A percentile compares a stretch with the other conserved stretches of the same genome.
phyloP scores from a whole-genome alignment of 1,139 yeast species.

The Candida sp. region DNA sequence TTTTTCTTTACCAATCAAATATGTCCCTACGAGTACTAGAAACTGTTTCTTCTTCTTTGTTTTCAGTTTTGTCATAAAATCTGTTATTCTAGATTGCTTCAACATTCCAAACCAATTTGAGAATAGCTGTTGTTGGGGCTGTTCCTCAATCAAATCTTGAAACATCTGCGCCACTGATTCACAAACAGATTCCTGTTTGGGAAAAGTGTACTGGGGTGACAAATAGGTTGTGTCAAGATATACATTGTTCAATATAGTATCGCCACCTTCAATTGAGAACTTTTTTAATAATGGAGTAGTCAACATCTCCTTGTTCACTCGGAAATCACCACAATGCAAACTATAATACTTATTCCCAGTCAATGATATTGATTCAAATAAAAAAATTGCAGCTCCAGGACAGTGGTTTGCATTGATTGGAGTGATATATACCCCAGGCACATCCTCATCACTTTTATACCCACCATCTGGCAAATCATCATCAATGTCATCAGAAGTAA shows the following conservation, averaged over 20 bases:
- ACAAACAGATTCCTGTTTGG: conserved; percentile 71
- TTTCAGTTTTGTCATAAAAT: conserved; percentile 17
- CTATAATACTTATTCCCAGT: conserved; percentile 27
- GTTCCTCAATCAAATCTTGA: conserved; percentile 25
- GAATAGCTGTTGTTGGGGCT: conserved; percentile 21
- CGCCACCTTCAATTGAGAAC: conserved; percentile 23
- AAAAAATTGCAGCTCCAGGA: conserved; percentile 86
- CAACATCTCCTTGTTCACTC: conserved; percentile 57
- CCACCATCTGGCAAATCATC: conserved; percentile 11
- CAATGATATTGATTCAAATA: conserved; percentile 53
- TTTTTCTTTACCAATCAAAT: conserved; percentile 88
- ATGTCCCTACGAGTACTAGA: conserved; percentile 81
- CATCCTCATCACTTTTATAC: conserved; percentile 7
- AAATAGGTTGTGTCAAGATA: conserved; percentile 90
- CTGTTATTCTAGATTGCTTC: conserved; percentile 44
- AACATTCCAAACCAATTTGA: conserved; percentile 37
- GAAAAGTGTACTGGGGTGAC: conserved; percentile 71
- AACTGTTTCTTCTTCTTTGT: conserved; percentile 28
- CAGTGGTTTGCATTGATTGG: conserved; percentile 90
- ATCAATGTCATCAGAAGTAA: conserved; percentile 5
- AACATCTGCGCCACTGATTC: conserved; percentile 55
- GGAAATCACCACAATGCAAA: conserved; percentile 90
- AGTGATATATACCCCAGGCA: conserved; percentile 55
- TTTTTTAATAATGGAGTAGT: conserved; percentile 25
- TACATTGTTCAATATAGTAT: conserved; percentile 40